A percentile compares a stretch with the other conserved stretches of the same genome.
These are phyloP conservation scores for Lactarius indigo DNA, from an alignment of 768 basidiomycete species.

Conservation along the genomic window DNA sequence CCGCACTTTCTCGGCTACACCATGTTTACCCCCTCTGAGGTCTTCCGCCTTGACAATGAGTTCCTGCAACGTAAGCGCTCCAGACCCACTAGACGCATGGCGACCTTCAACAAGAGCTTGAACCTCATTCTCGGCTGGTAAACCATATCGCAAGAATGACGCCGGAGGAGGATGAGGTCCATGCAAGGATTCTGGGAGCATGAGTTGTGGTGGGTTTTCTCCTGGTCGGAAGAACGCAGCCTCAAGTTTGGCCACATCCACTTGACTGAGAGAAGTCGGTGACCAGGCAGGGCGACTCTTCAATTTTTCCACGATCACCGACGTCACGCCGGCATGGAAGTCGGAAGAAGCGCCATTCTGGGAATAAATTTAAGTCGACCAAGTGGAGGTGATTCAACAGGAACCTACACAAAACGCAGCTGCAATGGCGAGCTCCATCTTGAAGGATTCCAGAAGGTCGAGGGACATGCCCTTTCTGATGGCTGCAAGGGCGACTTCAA, in stretches of 20 bases:
- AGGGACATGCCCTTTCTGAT: conserved; percentile 66
- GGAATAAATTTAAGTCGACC: background rate
- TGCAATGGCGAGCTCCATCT: conserved; percentile 87
- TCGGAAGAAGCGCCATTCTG: conserved; percentile 79
- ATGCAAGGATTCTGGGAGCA: conserved; percentile 28
- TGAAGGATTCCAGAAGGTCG: conserved; percentile 61
- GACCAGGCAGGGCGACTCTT: conserved; percentile 64
- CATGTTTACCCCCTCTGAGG: conserved; percentile 48
- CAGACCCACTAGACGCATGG: conserved; percentile 57
- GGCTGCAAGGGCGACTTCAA: conserved; percentile 83
- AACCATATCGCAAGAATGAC: conserved; percentile 41
- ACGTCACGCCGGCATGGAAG: conserved; percentile 77
- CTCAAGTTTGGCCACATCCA: conserved; percentile 52
- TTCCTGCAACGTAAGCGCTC: conserved; percentile 59
- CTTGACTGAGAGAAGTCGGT: conserved; percentile 58
- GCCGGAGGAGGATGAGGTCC: conserved; percentile 25
- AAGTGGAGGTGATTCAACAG: background rate
- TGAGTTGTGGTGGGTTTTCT: conserved; percentile 33
- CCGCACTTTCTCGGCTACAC: conserved; percentile 69
- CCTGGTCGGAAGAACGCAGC: conserved; percentile 63
- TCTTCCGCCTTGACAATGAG: conserved; percentile 54
- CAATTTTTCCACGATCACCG: conserved; percentile 55
- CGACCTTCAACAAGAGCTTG: conserved; percentile 60
- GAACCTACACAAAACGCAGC: conserved; percentile 82
- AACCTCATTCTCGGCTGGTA: conserved; percentile 81